These are phyloP conservation scores for Gelatoporia subvermispora DNA, from an alignment of 768 basidiomycete species.

Conservation along the genomic window DNA sequence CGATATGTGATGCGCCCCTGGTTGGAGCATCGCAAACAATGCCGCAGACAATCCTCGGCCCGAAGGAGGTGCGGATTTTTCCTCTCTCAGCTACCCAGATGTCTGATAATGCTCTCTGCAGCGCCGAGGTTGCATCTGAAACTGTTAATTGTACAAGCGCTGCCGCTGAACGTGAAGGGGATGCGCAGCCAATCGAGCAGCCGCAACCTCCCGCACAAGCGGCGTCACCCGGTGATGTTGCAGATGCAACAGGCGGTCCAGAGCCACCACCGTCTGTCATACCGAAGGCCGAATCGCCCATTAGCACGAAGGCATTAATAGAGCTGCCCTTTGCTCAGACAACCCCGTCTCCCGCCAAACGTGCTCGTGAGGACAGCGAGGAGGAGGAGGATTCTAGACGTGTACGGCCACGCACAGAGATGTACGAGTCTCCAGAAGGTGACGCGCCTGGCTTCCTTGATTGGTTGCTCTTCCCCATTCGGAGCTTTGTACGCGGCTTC, in stretches of 20 bases:
- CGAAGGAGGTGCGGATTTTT: too few species aligned
- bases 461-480: constrained; percentile 60
- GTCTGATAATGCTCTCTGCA: neutral
- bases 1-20: constrained; percentile 58
- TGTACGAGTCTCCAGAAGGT: constrained; percentile 37
- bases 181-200: neutral
- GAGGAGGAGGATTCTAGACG: constrained; percentile 34
- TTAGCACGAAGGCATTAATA: too few species aligned
- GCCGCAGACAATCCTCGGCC: constrained; percentile 29
- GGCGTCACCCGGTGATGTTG: too few species aligned
- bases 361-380: constrained; percentile 42
- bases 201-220: neutral
- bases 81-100: too few species aligned
- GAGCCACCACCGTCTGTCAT: constrained; percentile 18
- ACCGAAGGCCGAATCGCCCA: constrained; percentile 24
- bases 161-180: constrained; percentile 24
- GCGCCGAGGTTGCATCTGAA: constrained; percentile 6
- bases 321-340: too few species aligned
- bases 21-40: constrained; percentile 53
- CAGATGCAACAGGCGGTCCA: too few species aligned
- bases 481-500: constrained; percentile 64
- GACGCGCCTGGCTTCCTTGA: constrained; percentile 46
- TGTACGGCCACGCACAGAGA: constrained; percentile 49
- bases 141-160: constrained; percentile 21
- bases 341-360: constrained; percentile 30